These are phyloP conservation scores for Thozetella sp. DNA, from an alignment of 495 filamentous ascomycete genomes.

Conservation along the genomic window DNA sequence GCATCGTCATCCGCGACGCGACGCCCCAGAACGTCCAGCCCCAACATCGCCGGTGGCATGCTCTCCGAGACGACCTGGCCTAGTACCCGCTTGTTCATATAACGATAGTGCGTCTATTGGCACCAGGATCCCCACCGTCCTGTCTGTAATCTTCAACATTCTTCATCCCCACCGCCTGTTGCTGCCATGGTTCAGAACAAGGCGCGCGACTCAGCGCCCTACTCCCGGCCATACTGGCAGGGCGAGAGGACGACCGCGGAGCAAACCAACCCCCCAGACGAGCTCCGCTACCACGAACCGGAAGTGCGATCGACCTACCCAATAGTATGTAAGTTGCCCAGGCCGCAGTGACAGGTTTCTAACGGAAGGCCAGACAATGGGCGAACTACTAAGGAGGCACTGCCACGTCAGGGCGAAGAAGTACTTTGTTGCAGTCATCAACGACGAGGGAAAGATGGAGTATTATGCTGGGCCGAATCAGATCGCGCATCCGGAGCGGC, in stretches of 20 bases:
- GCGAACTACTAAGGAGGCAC: slow-evolving; percentile 34
- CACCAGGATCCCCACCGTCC: too few relatives aligned
- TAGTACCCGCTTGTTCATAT: too few relatives aligned
- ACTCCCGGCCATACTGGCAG: slow-evolving; percentile 19
- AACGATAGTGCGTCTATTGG: too few relatives aligned
- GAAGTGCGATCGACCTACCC: slow-evolving; percentile 3
- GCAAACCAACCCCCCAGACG: slow-evolving; percentile 8
- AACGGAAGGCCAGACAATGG: slow-evolving; percentile 31
- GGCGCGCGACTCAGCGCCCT: slow-evolving; percentile 1
- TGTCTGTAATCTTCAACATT: not conserved
- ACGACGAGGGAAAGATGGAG: slow-evolving; percentile 26
- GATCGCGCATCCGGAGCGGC: slow-evolving; percentile 19
- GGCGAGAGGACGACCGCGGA: slow-evolving; percentile 10
- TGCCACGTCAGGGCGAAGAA: slow-evolving; percentile 33
- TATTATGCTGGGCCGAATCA: slow-evolving; percentile 30
- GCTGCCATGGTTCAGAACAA: slow-evolving; percentile 1
- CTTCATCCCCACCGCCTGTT: not conserved
- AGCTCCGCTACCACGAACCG: slow-evolving; percentile 11
- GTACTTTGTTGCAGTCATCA: slow-evolving; percentile 35
- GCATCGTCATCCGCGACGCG: too few relatives aligned
- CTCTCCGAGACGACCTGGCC: too few relatives aligned
- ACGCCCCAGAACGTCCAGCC: too few relatives aligned
- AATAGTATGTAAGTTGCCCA: not conserved
- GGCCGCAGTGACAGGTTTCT: not conserved
- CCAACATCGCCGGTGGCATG: too few relatives aligned